A percentile compares a stretch with the other conserved stretches of the same genome.
Conservation (phyloP, 805 yeast species). For the Wickerhamiella lipophila region DNA sequence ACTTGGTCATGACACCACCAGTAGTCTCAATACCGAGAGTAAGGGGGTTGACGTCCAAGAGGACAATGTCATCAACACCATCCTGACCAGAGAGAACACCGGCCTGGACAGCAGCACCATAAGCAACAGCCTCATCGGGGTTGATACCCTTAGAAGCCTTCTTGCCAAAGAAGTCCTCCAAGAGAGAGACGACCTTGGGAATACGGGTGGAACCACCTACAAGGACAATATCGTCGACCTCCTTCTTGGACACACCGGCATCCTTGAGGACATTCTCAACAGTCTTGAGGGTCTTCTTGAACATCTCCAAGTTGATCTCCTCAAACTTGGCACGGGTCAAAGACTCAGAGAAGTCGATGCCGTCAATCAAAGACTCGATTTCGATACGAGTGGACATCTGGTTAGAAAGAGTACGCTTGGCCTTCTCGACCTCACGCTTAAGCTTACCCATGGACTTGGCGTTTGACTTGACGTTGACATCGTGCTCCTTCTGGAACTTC, state of each 20-base stretch:
- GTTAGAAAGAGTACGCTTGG: slow-evolving; percentile 89
- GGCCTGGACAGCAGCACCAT: slow-evolving; percentile 98
- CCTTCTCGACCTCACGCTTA: slow-evolving; percentile 96
- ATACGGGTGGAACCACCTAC: slow-evolving; percentile 99
- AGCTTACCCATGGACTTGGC: slow-evolving; percentile 81
- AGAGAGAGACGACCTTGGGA: slow-evolving; percentile 92
- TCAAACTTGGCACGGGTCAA: slow-evolving; percentile 96
- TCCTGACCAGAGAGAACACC: slow-evolving; percentile 95
- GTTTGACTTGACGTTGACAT: slow-evolving; percentile 68
- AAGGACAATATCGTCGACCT: slow-evolving; percentile 84
- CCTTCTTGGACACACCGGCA: slow-evolving; percentile 74
- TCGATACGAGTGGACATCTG: slow-evolving; percentile 94
- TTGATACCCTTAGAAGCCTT: slow-evolving; percentile 94
- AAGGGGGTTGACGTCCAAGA: slow-evolving; percentile 86
- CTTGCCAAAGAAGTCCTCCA: slow-evolving; percentile 82
- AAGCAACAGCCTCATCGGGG: slow-evolving; percentile 99
- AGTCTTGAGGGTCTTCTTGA: slow-evolving; percentile 90
- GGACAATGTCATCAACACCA: slow-evolving; percentile 78
- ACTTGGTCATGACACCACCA: slow-evolving; percentile 95
- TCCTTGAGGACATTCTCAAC: slow-evolving; percentile 93
- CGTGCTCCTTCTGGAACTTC: slow-evolving; percentile 80
- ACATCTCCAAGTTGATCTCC: slow-evolving; percentile 84
- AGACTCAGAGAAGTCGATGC: slow-evolving; percentile 90
- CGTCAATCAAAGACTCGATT: slow-evolving; percentile 88
- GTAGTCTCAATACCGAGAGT: slow-evolving; percentile 94